Evolutionary conservation across 768 basidiomycete species (phyloP), one percentile per base, ranked within the genome.

Genomic region (Boletus subparvulus): DNA sequence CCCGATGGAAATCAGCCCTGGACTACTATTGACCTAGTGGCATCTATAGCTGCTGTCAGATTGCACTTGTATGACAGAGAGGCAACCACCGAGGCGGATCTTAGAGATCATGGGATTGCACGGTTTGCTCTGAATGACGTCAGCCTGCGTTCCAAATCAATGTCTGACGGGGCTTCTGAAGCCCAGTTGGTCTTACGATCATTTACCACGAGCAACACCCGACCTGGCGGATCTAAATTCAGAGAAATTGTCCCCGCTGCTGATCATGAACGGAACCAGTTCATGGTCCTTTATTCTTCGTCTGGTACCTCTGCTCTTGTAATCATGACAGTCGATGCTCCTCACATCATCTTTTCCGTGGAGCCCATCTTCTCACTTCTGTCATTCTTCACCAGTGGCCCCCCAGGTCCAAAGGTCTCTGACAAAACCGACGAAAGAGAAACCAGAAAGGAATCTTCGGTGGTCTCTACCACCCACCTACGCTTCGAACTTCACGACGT

Each of bases 221-320:
- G 88, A 50, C 83, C 90, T 0, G 92, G 92, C 8, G 77, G 78
- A 46, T 90, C 92, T 26, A 87, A 83, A 64, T 98, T 94, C 77
- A 84, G 94, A 41, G 95, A 98, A 71, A 94, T 99, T 54, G 91
- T 99, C 58, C 96, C 97, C 13, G 87, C 94, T 6, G 89, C 92
- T 14, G 83, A 86, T 54, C 93, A 97, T 63, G 83, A 87, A 56
- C 78, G 90, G 49, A 94, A 95, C 57, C 93, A 97, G 65, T 88
- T 98, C 68, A 97, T 96, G 92, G 68, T 97, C 17, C 81, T 97
- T 33, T 98, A 91, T 71, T 91, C 91, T 3, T 82, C 82, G 61
- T 80, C 92, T 12, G 86, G 88, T 16, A 68, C 74, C 21, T 77
- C 85, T 37, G 78, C 90, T 4, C 77, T 93, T n/a, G 87, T 86